Evolutionary conservation across 352 stramenopile genomes (phyloP).

Genomic region (Globisporangium mamillatum): DNA sequence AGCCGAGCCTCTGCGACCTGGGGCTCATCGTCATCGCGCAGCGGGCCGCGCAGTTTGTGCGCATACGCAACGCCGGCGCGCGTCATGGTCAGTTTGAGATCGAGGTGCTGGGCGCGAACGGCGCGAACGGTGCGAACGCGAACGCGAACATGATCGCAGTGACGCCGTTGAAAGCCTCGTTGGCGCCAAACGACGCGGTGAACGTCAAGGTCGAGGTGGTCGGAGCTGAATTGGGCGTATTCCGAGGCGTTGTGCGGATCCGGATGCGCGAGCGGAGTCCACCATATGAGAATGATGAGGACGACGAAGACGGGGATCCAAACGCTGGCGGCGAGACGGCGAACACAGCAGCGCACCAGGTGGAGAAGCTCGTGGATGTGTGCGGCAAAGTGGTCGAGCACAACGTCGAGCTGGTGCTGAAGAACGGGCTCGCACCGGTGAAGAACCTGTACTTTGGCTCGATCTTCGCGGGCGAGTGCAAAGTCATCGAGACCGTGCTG

Average conservation of each 20-base stretch:
- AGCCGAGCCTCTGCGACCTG: conserved; percentile 51
- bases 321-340: background rate
- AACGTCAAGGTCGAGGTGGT: conserved; percentile 50
- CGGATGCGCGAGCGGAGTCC: conserved; percentile 31
- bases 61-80: conserved; percentile 49
- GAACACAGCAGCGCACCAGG: conserved; percentile 12
- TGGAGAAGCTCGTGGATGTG: conserved; percentile 81
- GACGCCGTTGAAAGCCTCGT: conserved; percentile 27
- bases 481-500: conserved; percentile 58
- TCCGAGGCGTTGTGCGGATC: conserved; percentile 44
- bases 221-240: conserved; percentile 32
- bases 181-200: conserved; percentile 30
- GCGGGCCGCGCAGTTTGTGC: conserved; percentile 47
- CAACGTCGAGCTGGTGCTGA: conserved; percentile 75
- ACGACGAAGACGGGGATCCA: conserved; percentile 7
- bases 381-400: conserved; percentile 79
- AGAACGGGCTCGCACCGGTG: conserved; percentile 41
- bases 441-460: conserved; percentile 64
- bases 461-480: conserved; percentile 61
- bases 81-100: conserved; percentile 40
- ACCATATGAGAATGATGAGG: conserved; percentile 14
- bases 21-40: conserved; percentile 65
- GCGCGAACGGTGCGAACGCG: background rate
- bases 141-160: conserved; percentile 18
- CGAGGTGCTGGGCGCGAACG: conserved; percentile 39